Conservation (phyloP, 2,329 filamentous ascomycete genomes). For the Aspergillus eucalypticola region DNA sequence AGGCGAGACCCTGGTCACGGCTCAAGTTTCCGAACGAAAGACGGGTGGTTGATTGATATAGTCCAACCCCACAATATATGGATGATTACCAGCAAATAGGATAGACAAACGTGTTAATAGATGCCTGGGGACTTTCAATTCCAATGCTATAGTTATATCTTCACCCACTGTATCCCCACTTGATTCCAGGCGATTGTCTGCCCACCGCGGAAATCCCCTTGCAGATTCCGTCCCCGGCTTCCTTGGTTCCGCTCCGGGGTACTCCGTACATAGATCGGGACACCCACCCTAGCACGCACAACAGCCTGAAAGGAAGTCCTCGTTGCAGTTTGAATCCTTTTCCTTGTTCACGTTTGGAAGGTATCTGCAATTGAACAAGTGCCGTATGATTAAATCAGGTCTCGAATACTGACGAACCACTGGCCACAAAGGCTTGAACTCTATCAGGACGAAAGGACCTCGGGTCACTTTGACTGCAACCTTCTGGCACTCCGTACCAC, state of each 20-base stretch:
- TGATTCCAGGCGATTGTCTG: neutral
- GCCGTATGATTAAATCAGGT: neutral
- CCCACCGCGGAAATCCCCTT: neutral
- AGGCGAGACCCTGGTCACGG: neutral
- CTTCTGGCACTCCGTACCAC: neutral
- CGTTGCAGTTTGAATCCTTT: neutral
- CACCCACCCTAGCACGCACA: neutral
- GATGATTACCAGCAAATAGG: neutral
- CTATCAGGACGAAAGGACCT: neutral
- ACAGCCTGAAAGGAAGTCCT: neutral
- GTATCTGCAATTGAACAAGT: neutral
- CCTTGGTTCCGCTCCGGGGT: neutral
- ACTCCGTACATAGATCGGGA: neutral
- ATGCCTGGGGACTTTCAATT: neutral
- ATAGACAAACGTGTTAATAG: neutral
- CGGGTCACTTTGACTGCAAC: neutral
- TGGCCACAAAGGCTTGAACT: neutral
- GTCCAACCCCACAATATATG: neutral
- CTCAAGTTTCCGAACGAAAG: neutral
- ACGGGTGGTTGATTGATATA: neutral
- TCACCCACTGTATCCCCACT: neutral
- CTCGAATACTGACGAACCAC: neutral
- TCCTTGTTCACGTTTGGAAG: neutral
- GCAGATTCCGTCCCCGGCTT: neutral
- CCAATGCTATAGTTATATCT: neutral